Evolutionary conservation across 495 filamentous ascomycete species (phyloP).

Genomic region (Lophiostoma macrostomum): DNA sequence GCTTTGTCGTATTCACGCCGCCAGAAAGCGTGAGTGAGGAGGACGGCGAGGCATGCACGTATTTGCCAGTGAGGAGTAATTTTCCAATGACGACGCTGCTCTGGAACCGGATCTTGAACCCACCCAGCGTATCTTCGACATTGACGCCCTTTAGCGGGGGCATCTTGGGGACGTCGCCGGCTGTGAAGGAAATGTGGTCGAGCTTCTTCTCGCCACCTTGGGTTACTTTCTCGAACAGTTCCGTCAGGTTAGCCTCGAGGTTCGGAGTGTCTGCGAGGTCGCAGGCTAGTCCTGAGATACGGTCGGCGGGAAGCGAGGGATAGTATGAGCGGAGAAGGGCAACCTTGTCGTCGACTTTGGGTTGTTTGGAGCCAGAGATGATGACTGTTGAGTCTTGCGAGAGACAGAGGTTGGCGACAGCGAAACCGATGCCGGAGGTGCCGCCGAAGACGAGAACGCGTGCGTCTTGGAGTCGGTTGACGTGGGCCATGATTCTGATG

Average conservation of each 20-base stretch:
- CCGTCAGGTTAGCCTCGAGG: constrained; percentile 48
- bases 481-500: constrained; percentile 21
- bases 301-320: constrained; percentile 35
- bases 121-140: constrained; percentile 23
- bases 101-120: constrained; percentile 47
- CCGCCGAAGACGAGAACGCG: constrained; percentile 31
- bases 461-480: constrained; percentile 18
- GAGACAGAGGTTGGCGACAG: constrained; percentile 18
- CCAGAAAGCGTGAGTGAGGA: constrained; percentile 57
- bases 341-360: constrained; percentile 44
- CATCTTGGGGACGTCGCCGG: constrained; percentile 48
- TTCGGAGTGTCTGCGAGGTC: constrained; percentile 48
- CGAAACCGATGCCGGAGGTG: constrained; percentile 32
- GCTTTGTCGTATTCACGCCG: constrained; percentile 48
- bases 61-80: constrained; percentile 36
- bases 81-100: constrained; percentile 56
- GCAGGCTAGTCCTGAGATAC: constrained; percentile 47
- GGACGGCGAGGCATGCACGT: constrained; percentile 42
- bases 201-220: constrained; percentile 38
- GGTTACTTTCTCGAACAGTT: constrained; percentile 45
- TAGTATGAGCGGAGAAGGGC: constrained; percentile 40
- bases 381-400: constrained; percentile 50
- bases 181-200: constrained; percentile 64
- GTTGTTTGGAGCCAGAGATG: constrained; percentile 51
- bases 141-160: constrained; percentile 42